Base-by-base conservation (phyloP, 108 stramenopile species). In the Stephanodiscus minutulus region DNA sequence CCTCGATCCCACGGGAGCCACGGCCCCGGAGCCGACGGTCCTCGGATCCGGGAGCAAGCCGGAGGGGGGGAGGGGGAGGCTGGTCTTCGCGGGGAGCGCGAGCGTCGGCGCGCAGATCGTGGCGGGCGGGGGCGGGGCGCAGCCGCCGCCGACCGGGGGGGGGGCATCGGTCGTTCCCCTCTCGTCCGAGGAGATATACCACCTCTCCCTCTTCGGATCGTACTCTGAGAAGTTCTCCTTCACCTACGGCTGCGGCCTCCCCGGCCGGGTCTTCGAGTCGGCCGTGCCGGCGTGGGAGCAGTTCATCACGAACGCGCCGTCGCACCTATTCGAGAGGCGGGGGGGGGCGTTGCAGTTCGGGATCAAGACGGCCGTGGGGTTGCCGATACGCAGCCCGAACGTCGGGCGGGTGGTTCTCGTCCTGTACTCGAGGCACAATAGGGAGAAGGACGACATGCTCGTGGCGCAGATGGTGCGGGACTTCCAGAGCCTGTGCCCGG, bases 221-320 rank as follows among this genome's bases (percentile, higher is more conserved):
- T 92, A 95, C 77, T 91, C 90, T 31, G 81, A 87, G 41, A 92
- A 92, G 59, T 95, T 95, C 69, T 91, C 91, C 28, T 92, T 95
- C 67, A 83, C 81, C 67, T 83, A 82, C 43, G 91, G 91, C 20
- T 92, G 90, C 60, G 94, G 94, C 44, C 83, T 95, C 17, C 94
- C 91, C 3, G 94, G 94, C 5, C 70, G 91, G 15, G 91, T 92
- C 8, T 92, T 87, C 60, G 63, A 81, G 31, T 64, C 70, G 21
- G 88, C 87, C 12, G 41, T 78, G 36, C 72, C 87, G 10, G 77
- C 87, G 21, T 95, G 94, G 94, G 91, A 92, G 54, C 91, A 92
- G 61, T 77, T 75, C 43, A 79, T 95, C 11, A 61, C 85, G 11
- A 90, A 91, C 59, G 90, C 90, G 12, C 87, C 90, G 9, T 37